phyloP scores from a whole-genome alignment of 257 asterid genomes.

The Anisodus tanguticus region DNA sequence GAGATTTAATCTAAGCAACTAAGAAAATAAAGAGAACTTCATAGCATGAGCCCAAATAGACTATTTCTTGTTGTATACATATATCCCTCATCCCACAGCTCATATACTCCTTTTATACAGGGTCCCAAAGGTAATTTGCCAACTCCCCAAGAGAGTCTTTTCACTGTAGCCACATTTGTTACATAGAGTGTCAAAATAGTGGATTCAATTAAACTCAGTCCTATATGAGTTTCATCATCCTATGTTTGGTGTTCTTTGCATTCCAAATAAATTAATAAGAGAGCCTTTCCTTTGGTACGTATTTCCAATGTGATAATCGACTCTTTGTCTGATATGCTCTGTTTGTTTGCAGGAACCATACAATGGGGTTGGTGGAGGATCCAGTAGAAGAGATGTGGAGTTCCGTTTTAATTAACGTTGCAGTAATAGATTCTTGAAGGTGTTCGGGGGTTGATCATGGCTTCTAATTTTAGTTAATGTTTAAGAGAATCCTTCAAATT shows the following conservation, averaged over 20 bases:
- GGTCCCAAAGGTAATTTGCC: too few species aligned
- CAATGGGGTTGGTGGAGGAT: not conserved
- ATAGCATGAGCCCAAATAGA: too few species aligned
- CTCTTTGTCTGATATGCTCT: not conserved
- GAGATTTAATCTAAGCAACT: too few species aligned
- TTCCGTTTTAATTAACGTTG: slow-evolving; percentile 33
- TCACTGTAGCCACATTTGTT: too few species aligned
- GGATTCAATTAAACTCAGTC: too few species aligned
- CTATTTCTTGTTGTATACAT: too few species aligned
- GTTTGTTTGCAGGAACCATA: slow-evolving; percentile 21
- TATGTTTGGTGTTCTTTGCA: not conserved
- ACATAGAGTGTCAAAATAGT: not conserved
- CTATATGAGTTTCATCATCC: not conserved
- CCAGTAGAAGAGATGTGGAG: slow-evolving; percentile 36
- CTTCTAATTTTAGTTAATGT: slow-evolving; percentile 19
- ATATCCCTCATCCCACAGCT: too few species aligned
- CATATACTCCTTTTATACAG: too few species aligned
- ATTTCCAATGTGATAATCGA: not conserved
- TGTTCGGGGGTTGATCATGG: not conserved
- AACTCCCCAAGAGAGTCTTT: too few species aligned
- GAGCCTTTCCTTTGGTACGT: not conserved
- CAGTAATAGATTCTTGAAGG: not conserved
- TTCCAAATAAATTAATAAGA: slow-evolving; percentile 3
- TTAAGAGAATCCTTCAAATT: not conserved
- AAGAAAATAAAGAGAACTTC: too few species aligned